These are phyloP conservation scores for Talaromyces stipitatus DNA, from an alignment of 495 filamentous ascomycete genomes.

Conservation along the genomic window DNA sequence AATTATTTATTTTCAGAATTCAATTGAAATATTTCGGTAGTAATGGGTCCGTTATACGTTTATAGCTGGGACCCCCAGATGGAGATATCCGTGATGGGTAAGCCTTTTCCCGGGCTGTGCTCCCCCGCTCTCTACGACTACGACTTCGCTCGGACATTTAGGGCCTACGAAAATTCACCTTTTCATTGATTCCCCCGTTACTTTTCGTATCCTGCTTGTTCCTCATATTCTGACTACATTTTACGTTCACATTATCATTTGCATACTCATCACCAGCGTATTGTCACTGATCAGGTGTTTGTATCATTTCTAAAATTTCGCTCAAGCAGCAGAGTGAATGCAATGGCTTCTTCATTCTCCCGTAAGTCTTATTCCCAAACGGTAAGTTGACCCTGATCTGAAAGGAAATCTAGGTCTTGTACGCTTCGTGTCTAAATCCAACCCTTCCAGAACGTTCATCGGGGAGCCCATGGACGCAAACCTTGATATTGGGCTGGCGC, in stretches of 20 bases:
- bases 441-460: constrained; percentile 42
- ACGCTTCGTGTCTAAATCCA: constrained; percentile 49
- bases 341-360: constrained; percentile 37
- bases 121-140: background rate
- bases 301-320: too few species aligned
- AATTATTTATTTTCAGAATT: background rate
- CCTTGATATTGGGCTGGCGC: constrained; percentile 47
- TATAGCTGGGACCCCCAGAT: background rate
- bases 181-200: background rate
- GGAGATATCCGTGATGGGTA: background rate
- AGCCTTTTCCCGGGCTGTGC: background rate
- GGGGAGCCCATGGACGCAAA: constrained; percentile 47
- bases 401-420: constrained; percentile 40
- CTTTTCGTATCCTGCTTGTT: background rate
- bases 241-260: too few species aligned
- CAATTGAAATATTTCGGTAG: background rate
- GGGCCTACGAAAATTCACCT: background rate
- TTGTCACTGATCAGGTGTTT: too few species aligned
- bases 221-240: background rate
- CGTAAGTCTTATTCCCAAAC: constrained; percentile 18
- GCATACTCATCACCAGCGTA: too few species aligned
- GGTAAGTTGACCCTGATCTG: background rate
- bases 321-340: constrained; percentile 12
- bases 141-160: background rate
- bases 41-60: too few species aligned